Base-by-base conservation (phyloP, 164 flowering plant species). In the Buxus sempervirens region DNA sequence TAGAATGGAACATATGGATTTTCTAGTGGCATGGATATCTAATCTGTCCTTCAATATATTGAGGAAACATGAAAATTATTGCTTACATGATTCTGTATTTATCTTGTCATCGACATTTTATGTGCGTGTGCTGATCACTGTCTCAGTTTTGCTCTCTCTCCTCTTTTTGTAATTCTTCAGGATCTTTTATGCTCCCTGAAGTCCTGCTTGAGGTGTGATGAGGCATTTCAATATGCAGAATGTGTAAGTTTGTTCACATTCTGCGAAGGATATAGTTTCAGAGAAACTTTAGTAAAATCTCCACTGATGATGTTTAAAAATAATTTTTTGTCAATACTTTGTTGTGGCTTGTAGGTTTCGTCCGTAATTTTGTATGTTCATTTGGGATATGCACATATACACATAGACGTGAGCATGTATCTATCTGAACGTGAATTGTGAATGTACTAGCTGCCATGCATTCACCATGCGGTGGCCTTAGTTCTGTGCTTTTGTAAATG, bases 171-270 rank as follows among this genome's bases (percentile, higher is more conserved):
- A n/a, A n/a, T 63, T 67, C 60, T 36, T 60, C 81, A 94, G 98
- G 91, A 87, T 76, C 82, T 85, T 70, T 73, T 94, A 72, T 83
- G 77, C 51, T 66, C 76, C 14, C 69, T 94, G 70, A 88, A 90
- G 77, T 78, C 88, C 2, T 81, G 77, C 75, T 80, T 94, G 83
- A 80, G 42, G 62, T 69, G 80, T 60, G 89, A 88, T 28, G 98
- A 94, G 68, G 98, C 98, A 64, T 75, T 84, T 65, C 86, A 82
- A 0, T 94, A 83, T 83, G 95, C 96, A 32, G 83, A 82, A 79
- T 76, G 84, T 76, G 98, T 94, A 84, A 85, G 97, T 72, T 60
- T 41, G 53, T 45, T 62, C 27, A 19, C 27, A 22, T 41, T 41
- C 45, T 5, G 8, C 5, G 12, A 41, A 41, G 45, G 15, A 58